phyloP scores from a whole-genome alignment of 2,329 filamentous ascomycete genomes.

The Cladophialophora immunda region DNA sequence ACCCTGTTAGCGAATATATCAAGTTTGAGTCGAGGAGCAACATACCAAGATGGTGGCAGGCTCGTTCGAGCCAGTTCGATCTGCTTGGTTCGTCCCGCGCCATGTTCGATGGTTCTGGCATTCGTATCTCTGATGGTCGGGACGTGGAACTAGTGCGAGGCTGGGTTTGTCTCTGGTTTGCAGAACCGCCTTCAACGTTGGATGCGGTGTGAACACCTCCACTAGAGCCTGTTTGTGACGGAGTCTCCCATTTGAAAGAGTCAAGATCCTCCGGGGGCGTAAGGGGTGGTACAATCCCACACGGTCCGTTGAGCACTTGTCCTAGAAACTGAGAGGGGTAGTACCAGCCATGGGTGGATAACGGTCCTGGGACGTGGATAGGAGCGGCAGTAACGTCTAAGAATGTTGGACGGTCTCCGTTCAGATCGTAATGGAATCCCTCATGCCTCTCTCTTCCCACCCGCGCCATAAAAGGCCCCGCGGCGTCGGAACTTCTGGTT shows the following conservation, averaged over 20 bases:
- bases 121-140: conserved; percentile 33
- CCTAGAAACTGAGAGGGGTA: conserved; percentile 10
- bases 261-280: conserved; percentile 43
- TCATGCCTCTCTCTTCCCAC: conserved; percentile 3
- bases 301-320: conserved; percentile 21
- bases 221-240: conserved; percentile 15
- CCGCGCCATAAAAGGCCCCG: not conserved
- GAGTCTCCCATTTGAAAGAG: conserved; percentile 40
- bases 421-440: not conserved
- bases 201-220: conserved; percentile 24
- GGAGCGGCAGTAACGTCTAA: conserved; percentile 10
- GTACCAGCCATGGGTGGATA: conserved; percentile 26
- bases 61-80: conserved; percentile 33
- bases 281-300: conserved; percentile 34
- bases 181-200: conserved; percentile 9
- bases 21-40: not conserved
- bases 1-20: conserved; percentile 22
- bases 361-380: conserved; percentile 8
- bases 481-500: conserved; percentile 8
- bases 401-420: not conserved
- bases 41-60: conserved; percentile 34
- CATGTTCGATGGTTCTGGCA: conserved; percentile 29
- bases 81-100: conserved; percentile 23
- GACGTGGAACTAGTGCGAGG: conserved; percentile 24
- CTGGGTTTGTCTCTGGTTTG: conserved; percentile 17